Evolutionary conservation across 2,329 filamentous ascomycete genomes (phyloP), one percentile per base, ranked within the genome.

Genomic region (Albophoma yamanashiensis): DNA sequence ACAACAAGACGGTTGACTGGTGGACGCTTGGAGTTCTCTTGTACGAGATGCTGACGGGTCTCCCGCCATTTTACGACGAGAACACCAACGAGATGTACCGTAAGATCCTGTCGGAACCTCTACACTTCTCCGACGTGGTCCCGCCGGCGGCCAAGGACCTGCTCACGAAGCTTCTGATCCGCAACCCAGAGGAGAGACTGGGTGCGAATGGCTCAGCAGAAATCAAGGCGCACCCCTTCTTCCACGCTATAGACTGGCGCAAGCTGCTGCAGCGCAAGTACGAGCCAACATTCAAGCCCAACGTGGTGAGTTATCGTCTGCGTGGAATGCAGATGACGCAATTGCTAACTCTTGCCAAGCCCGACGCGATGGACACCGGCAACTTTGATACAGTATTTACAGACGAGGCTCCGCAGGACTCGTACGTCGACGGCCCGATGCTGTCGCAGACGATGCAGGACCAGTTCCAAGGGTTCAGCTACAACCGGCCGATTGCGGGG

Each of bases 51-150:
- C 80, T 97, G 81, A 97, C 94, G 60, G 94, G 94, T 60, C 81
- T 97, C 55, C 94, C 94, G 40, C 94, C 94, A 0, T 99, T 97
- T 78, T 99, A 99, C 76, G 93, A 97, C 69, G 94, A 99, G 76
- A 97, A 97, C 77, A 97, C 92, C 62, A 97, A 97, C 75, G 93
- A 97, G 76, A 97, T 96, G 94, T 97, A 99, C 75, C 89, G 92
- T 73, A 99, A 99, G 83, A 99, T 99, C 70, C 80, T 97, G 56
- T 93, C 92, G 61, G 94, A 97, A 75, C 93, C 94, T 31, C 81
- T 99, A 56, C 92, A 96, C 73, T 97, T 97, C 82, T 92, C 93
- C 20, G 93, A 97, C 67, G 86, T 97, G 39, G 93, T 97, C 38
- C 94, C 94, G 14, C 89, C 91, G 0, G 92, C 93, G 47, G 94